Base-by-base conservation (phyloP, 805 yeast species). In the Yamadazyma philogaea region DNA sequence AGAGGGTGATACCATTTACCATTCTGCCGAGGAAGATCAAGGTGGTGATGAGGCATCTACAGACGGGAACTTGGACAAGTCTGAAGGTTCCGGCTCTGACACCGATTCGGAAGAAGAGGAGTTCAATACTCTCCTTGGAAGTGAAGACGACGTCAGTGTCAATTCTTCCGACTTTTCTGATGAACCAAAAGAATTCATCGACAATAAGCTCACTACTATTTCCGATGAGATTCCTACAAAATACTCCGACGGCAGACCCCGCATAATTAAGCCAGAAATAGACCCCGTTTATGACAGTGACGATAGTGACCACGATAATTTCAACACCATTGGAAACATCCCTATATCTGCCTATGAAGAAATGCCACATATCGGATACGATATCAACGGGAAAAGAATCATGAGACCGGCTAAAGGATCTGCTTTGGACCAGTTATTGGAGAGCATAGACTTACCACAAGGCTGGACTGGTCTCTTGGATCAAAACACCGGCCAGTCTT, bases 321-420 rank as follows among this genome's bases (percentile, higher is more conserved):
- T 67, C 53, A 93, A 93, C 66, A 88, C 97, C 3, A 87, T 93
- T 52, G 99, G 99, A 38, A 87, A 93, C 59, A 78, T 93, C 44
- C 98, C 99, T 39, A 57, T 93, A 16, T 78, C 91, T 15, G 96
- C 96, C 1, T 93, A 93, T 60, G 99, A 93, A 43, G 96, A 90
- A 64, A 85, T 84, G 82, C 99, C 99, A 1, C 99, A 93, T 60
- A 81, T 93, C 46, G 98, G 99, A 44, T 93, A 93, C 63, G 91
- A 88, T 61, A 90, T 93, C 56, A 93, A 93, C 61, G 99, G 99
- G 57, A 91, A 90, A 61, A 80, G 99, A 59, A 90, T 93, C 59
- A 91, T 93, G 98, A 81, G 99, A 63, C 99, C 99, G 10, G 99
- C 98, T 7, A 84, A 87, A 56, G 96, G 97, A 11, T 81, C 95